Evolutionary conservation across 305 asterid species (phyloP), one percentile per base, ranked within the genome.

Genomic region (Fraxinus dipetala): DNA sequence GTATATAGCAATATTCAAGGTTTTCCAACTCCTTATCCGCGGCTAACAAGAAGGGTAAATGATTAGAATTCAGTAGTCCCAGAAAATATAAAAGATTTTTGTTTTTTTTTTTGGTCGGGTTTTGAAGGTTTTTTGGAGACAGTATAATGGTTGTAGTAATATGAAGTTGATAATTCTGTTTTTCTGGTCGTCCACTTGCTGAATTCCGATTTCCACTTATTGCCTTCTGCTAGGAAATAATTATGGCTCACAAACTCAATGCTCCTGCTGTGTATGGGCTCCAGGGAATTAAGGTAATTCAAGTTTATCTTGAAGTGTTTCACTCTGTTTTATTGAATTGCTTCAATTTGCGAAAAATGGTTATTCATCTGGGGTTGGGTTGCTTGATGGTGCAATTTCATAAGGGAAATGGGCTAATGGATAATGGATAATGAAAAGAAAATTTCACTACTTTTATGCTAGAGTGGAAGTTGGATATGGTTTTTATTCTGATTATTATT

Each of bases 191-290:
- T 48, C 69, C 69, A 5, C 69, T 59, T 8, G 69, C 28, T 10
- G 72, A 24, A 22, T 65, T 22, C 13, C 35, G 3, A 26, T 22
- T 10, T 65, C 34, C 2, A 26, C 14, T 22, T 4, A 22, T 63
- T 9, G 2, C 35, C 70, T 20, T 65, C 73, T 28, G 73, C 18
- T n/a, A 65, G 73, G 35, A 65, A 65, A 26, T 10, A 26, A 1
- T 1, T 11, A 90, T 90, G 93, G 84, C 95, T 77, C 91, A 89
- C 89, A 88, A 88, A 78, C 89, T 90, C 77, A 85, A 84, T 78
- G 86, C 92, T 74, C 87, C 94, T 16, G 88, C 89, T 45, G 85
- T 88, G 54, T 85, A 79, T 77, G 81, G 80, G 26, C 86, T 80
- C 75, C 89, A 86, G 94, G 95, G 91, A 76, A 65, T 67, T 48